Evolutionary conservation across 2,329 filamentous ascomycete species (phyloP), one percentile per base, ranked within the genome.

Genomic region (Fusarium sp.): DNA sequence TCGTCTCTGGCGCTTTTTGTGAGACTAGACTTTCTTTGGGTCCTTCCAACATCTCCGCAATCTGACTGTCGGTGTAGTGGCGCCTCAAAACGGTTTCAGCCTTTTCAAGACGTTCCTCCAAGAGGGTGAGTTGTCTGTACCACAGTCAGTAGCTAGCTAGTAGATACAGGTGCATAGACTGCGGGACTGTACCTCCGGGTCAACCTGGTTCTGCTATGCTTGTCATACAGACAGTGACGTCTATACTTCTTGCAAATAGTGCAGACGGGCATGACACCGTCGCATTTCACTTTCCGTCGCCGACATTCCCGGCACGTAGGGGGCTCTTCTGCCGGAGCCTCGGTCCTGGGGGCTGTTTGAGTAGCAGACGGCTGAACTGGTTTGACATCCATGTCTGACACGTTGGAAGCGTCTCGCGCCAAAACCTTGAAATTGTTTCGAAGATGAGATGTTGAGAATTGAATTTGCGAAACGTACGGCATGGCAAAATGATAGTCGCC

Each of bases 91-190:
- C 54, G 9, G 67, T 69, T 26, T 70, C 67, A 6, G 67, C 67
- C 33, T 65, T 70, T 46, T 70, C 67, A 3, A 70, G 59, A 2
- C 67, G 63, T 37, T 70, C 67, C 49, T 70, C 67, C 2, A 70
- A 24, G 13, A 70, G 65, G 5, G 67, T 70, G 17, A 70, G 55
- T 35, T 70, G 67, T 41, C 67, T 70, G 35, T 13, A 22, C 30
- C 7, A 39, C 11, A 33, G 52, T 67, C 49, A 64, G 63, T 49
- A n/a, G 32, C 35, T 33, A 20, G 22, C 17, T 26, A 17, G 24
- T 11, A 15, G 15, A 48, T 14, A 26, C 13, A n/a, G 22, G 15
- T n/a, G 11, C 11, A 28, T 50, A 11, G 19, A 24, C 19, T 5
- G 32, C 26, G 14, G 22, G 17, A 26, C 32, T 35, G 37, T 65